phyloP scores from a whole-genome alignment of 2,329 filamentous ascomycete species.

The Diaporthe caulivora region DNA sequence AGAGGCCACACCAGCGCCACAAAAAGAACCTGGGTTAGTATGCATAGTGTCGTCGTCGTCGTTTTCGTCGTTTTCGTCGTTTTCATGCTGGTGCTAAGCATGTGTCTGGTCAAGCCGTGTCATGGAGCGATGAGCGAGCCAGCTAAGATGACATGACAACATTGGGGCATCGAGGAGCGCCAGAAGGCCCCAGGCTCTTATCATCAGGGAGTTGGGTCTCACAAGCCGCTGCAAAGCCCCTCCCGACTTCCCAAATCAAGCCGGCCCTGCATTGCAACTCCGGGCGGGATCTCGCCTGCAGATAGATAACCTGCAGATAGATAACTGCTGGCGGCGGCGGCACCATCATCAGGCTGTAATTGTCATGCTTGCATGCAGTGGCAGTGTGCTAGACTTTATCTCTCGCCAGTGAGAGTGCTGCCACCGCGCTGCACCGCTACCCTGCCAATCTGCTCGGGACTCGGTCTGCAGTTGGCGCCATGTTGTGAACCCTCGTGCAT shows the following conservation, averaged over 20 bases:
- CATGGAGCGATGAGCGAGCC: background rate
- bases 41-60: background rate
- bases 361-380: background rate
- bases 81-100: too few species aligned
- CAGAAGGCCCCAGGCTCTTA: too few species aligned
- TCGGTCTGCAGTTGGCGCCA: constrained; percentile 23
- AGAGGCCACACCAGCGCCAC: background rate
- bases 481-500: constrained; percentile 9
- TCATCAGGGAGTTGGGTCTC: background rate
- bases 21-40: background rate
- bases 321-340: constrained; percentile 7
- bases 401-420: constrained; percentile 10
- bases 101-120: background rate
- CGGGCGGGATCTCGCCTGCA: background rate
- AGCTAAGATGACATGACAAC: too few species aligned
- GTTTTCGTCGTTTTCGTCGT: background rate
- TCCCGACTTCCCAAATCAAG: background rate
- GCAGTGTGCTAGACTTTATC: background rate
- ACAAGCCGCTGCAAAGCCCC: background rate
- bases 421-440: constrained; percentile 1
- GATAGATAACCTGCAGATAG: background rate
- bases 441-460: background rate
- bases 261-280: constrained; percentile 12
- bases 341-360: background rate
- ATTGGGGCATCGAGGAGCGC: too few species aligned